phyloP scores from a whole-genome alignment of 2,329 filamentous ascomycete species.

The Xylariales sp. region DNA sequence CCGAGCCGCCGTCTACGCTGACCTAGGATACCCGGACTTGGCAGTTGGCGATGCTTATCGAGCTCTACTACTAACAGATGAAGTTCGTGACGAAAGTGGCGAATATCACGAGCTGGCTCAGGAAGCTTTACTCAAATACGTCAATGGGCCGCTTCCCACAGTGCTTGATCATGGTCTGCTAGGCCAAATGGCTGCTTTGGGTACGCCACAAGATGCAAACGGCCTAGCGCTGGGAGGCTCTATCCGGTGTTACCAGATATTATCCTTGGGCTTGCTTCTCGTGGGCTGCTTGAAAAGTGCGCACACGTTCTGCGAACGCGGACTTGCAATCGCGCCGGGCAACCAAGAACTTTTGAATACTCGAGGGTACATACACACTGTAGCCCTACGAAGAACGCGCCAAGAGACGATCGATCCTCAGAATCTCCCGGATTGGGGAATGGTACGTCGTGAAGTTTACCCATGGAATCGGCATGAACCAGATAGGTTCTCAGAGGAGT shows the following conservation, averaged over 20 bases:
- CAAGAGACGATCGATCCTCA: conserved; percentile 41
- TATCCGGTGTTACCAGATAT: conserved; percentile 54
- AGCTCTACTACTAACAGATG: conserved; percentile 81
- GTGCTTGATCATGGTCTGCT: conserved; percentile 43
- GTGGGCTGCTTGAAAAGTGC: conserved; percentile 68
- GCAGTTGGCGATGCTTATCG: conserved; percentile 87
- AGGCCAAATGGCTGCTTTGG: conserved; percentile 15
- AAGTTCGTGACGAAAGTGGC: conserved; percentile 70
- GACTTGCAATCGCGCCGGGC: conserved; percentile 48
- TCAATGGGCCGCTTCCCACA: conserved; percentile 31
- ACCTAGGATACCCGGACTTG: conserved; percentile 83
- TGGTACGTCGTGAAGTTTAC: conserved; percentile 67
- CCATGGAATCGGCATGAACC: conserved; percentile 66
- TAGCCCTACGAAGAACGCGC: conserved; percentile 45
- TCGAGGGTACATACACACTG: conserved; percentile 47
- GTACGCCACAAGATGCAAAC: conserved; percentile 17
- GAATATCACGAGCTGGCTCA: conserved; percentile 73
- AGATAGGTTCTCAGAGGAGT: conserved; percentile 65
- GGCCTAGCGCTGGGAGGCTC: conserved; percentile 32
- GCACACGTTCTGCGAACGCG: conserved; percentile 59
- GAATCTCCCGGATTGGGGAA: conserved; percentile 63
- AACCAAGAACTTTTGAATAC: conserved; percentile 53
- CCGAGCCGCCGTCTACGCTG: conserved; percentile 66
- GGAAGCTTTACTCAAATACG: conserved; percentile 43
- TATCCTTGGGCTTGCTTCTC: conserved; percentile 55